These are phyloP conservation scores for Populus tremula DNA, from an alignment of 345 rosid species.

Conservation along the genomic window DNA sequence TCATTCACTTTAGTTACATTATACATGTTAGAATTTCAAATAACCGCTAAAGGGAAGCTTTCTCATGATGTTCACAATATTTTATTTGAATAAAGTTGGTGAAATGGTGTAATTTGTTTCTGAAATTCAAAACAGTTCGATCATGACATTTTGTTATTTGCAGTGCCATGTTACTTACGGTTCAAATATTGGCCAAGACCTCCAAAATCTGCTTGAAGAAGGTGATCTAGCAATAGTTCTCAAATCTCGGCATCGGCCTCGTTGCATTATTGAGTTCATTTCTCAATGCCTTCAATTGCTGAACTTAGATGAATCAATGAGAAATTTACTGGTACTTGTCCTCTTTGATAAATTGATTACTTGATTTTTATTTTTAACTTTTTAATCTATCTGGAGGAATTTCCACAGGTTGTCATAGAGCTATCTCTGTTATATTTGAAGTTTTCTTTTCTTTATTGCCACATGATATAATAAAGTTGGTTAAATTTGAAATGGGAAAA, in stretches of 20 bases:
- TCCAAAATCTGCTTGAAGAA: constrained; percentile 51
- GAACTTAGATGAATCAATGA: constrained; percentile 58
- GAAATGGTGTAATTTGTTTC: background rate
- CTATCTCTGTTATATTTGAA: background rate
- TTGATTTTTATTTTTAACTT: background rate
- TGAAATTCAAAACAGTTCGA: background rate
- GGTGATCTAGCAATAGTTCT: constrained; percentile 76
- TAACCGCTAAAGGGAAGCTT: background rate
- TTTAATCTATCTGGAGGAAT: background rate
- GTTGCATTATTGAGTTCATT: constrained; percentile 71
- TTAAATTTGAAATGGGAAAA: background rate
- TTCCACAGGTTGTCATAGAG: background rate
- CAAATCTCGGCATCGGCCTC: constrained; percentile 73
- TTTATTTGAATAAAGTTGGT: constrained; percentile 6
- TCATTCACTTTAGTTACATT: no score
- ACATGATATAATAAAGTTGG: background rate
- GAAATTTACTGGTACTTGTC: constrained; percentile 56
- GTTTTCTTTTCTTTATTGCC: background rate
- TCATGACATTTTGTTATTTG: constrained; percentile 19
- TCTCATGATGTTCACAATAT: background rate
- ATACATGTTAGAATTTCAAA: no score
- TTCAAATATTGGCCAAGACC: constrained; percentile 68
- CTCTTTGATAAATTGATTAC: constrained; percentile 4
- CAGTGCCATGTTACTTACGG: constrained; percentile 82
- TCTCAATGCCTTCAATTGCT: constrained; percentile 63